These are phyloP conservation scores for Phoenix dactylifera DNA, from an alignment of 176 grass and related monocot genomes.

Conservation along the genomic window DNA sequence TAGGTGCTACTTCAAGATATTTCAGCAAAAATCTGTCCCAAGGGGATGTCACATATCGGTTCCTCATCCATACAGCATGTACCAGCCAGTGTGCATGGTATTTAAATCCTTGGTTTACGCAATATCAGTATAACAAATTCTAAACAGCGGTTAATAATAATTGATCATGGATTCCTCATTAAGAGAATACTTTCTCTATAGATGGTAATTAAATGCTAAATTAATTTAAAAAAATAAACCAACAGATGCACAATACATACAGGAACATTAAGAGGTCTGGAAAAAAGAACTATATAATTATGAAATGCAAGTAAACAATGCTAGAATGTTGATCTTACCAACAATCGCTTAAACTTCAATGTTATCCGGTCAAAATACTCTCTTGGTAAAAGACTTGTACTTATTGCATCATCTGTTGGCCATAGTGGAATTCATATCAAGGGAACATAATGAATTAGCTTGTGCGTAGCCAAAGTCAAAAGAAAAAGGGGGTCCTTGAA, in stretches of 20 bases:
- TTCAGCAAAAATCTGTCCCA: too few relatives aligned
- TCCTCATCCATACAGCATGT: too few relatives aligned
- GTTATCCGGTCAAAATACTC: constrained; percentile 40
- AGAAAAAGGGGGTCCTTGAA: background rate
- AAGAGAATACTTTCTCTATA: too few relatives aligned
- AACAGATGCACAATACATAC: background rate
- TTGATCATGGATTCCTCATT: too few relatives aligned
- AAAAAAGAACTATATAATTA: background rate
- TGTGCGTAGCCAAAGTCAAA: background rate
- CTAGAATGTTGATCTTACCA: constrained; percentile 38
- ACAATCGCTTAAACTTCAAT: constrained; percentile 44
- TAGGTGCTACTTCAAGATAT: too few relatives aligned
- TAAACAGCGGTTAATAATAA: too few relatives aligned
- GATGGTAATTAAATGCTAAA: too few relatives aligned
- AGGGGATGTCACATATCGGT: too few relatives aligned
- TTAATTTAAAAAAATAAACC: constrained; percentile 1
- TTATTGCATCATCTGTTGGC: constrained; percentile 31
- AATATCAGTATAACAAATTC: too few relatives aligned
- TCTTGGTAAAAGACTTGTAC: constrained; percentile 40
- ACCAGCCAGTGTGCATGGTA: too few relatives aligned
- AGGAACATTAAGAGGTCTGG: background rate
- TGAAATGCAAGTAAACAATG: constrained; percentile 1
- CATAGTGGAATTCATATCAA: constrained; percentile 20
- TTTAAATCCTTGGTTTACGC: too few relatives aligned
- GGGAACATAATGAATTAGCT: background rate